Conservation (phyloP, 495 filamentous ascomycete genomes). For the Penicillium crystallinum region DNA sequence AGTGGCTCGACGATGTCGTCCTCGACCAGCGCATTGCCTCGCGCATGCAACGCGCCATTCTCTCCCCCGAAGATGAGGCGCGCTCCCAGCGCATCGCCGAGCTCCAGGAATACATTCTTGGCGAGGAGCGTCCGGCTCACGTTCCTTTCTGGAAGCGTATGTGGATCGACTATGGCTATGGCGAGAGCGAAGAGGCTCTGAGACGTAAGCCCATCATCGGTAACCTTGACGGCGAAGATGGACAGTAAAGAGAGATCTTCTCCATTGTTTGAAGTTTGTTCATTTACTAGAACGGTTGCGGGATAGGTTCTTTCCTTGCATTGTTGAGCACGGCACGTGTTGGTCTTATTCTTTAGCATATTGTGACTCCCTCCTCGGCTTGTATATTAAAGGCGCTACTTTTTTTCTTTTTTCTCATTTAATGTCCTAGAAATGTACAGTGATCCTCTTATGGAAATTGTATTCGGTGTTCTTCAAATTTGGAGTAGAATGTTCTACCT, state of each 20-base stretch:
- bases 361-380: conserved; percentile 21
- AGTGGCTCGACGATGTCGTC: conserved; percentile 73
- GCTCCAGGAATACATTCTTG: conserved; percentile 62
- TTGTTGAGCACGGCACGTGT: conserved; percentile 10
- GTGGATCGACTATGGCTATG: conserved; percentile 45
- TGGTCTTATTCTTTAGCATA: conserved; percentile 20
- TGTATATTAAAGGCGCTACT: conserved; percentile 32
- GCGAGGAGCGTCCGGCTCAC: conserved; percentile 38
- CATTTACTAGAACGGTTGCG: conserved; percentile 17
- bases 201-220: conserved; percentile 38
- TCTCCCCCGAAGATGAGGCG: conserved; percentile 58
- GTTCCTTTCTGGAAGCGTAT: conserved; percentile 39
- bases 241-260: conserved; percentile 14
- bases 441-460: conserved; percentile 5
- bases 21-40: conserved; percentile 71
- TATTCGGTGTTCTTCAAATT: not conserved
- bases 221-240: conserved; percentile 36
- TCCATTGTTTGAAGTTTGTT: not conserved
- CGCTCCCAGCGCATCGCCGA: conserved; percentile 57
- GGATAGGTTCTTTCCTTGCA: conserved; percentile 15
- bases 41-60: conserved; percentile 75
- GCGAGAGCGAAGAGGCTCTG: conserved; percentile 40
- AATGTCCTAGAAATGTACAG: conserved; percentile 16
- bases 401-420: not conserved
- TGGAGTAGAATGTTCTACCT: not conserved